Evolutionary conservation across 805 yeast species (phyloP).

Genomic region (Clavispora fructus): DNA sequence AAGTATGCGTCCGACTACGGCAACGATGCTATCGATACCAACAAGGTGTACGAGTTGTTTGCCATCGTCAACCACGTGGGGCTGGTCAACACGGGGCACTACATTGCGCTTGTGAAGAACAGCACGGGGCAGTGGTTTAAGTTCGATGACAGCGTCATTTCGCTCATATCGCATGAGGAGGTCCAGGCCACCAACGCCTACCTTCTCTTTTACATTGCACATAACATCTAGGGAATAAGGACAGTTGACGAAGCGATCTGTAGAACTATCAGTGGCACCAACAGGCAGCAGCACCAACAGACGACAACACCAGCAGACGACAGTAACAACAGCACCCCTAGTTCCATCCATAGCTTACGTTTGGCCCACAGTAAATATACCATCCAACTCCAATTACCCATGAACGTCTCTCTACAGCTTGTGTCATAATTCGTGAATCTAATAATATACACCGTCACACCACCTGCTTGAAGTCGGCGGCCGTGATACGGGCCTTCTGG

Average conservation of each 20-base stretch:
- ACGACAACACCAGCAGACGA: too few species aligned
- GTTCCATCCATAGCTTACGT: too few species aligned
- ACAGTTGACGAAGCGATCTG: background rate
- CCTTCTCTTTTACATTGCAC: constrained; percentile 63
- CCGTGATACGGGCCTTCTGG: constrained; percentile 29
- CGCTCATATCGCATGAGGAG: constrained; percentile 56
- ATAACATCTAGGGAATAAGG: constrained; percentile 24
- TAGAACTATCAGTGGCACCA: too few species aligned
- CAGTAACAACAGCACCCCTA: too few species aligned
- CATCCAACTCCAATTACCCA: too few species aligned
- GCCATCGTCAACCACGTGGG: constrained; percentile 90
- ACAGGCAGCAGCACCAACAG: too few species aligned
- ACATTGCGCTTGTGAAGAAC: constrained; percentile 71
- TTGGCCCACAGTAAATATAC: too few species aligned
- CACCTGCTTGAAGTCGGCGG: constrained; percentile 20
- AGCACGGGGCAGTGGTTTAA: constrained; percentile 80
- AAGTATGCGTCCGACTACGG: constrained; percentile 40
- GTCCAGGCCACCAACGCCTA: constrained; percentile 76
- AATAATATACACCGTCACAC: background rate
- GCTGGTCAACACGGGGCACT: constrained; percentile 93
- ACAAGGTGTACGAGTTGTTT: constrained; percentile 67
- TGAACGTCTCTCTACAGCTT: too few species aligned
- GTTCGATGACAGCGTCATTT: constrained; percentile 84
- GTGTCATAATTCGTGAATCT: background rate
- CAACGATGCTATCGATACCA: constrained; percentile 16